Base-by-base conservation (phyloP, 148 eudicot species). In the Camellia granthamiana region DNA sequence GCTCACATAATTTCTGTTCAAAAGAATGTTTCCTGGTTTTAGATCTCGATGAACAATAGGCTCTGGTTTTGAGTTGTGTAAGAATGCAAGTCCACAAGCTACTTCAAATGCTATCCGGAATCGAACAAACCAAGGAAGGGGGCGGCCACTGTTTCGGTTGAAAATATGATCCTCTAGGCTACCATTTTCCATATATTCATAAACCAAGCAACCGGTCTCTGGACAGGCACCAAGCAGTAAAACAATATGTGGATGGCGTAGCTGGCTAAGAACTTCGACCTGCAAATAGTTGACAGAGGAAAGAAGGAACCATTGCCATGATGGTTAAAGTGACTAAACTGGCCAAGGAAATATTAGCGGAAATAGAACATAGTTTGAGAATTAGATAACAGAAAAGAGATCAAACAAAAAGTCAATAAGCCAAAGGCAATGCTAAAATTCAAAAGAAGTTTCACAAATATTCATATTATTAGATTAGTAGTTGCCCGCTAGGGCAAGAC, bases 141-240 rank as follows among this genome's bases (percentile, higher is more conserved):
- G 86, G 14, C 82, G 55, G 61, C 72, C 78, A 75, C 82, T 75
- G 23, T 78, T 85, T 44, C 58, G 78, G n/a, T 74, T 59, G 51
- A 80, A 80, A 12, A 93, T 83, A 60, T 82, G 87, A 71, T 93
- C 91, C 64, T 91, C 93, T 14, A 93, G 86, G 86, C 89, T 91
- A 23, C 97, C 95, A 2, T 90, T 91, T 63, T 91, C 95, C 95
- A 92, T 85, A 79, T 85, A 90, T 83, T 93, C 97, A 19, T 90
- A 93, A 6, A 91, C 92, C 52, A 93, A 84, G 87, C 92, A 89
- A 67, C 97, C 91, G 18, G 7, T 82, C 64, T 93, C 97, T 7
- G 97, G 89, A 83, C 97, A 93, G 56, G 91, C 95, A n/a, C 97
- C 97, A 41, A 91, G 88, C n/a, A 93, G 85, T 78, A 91, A 81